These are phyloP conservation scores for Populus hybrid DNA, from an alignment of 441 rosid genomes.

Conservation along the genomic window DNA sequence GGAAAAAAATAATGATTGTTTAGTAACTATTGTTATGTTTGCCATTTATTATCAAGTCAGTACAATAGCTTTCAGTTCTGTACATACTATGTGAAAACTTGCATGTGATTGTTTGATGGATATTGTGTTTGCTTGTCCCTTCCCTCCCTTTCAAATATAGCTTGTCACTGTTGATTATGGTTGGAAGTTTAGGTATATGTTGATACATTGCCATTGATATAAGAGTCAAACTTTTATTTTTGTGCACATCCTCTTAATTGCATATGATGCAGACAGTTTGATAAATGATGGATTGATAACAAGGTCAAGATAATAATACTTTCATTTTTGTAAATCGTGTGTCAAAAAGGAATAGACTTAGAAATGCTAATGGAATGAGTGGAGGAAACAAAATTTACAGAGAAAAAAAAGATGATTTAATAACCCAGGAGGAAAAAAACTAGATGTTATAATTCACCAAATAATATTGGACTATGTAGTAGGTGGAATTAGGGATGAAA, in stretches of 20 bases:
- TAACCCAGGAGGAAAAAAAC: not conserved
- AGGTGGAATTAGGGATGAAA: not conserved
- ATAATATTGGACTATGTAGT: not conserved
- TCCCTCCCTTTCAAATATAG: not conserved
- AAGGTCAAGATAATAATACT: not conserved
- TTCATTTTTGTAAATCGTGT: not conserved
- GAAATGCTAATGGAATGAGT: not conserved
- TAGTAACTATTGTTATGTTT: not conserved
- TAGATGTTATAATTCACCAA: not conserved
- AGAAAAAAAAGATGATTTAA: not conserved
- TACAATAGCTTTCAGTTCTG: not conserved
- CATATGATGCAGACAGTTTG: not conserved
- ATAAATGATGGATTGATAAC: not conserved
- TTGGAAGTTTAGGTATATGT: not conserved
- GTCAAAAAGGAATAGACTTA: not conserved
- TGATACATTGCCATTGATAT: not conserved
- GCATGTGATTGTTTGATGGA: not conserved
- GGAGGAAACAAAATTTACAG: not conserved
- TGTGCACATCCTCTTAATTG: not conserved
- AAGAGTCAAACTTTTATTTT: not conserved
- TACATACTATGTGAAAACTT: not conserved
- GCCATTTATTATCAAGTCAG: not conserved
- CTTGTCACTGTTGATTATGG: not conserved
- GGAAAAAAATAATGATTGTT: not conserved
- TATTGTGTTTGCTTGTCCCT: not conserved